A percentile compares a stretch with the other conserved stretches of the same genome.
These are phyloP conservation scores for Geranium brycei DNA, from an alignment of 345 rosid species.

Conservation along the genomic window DNA sequence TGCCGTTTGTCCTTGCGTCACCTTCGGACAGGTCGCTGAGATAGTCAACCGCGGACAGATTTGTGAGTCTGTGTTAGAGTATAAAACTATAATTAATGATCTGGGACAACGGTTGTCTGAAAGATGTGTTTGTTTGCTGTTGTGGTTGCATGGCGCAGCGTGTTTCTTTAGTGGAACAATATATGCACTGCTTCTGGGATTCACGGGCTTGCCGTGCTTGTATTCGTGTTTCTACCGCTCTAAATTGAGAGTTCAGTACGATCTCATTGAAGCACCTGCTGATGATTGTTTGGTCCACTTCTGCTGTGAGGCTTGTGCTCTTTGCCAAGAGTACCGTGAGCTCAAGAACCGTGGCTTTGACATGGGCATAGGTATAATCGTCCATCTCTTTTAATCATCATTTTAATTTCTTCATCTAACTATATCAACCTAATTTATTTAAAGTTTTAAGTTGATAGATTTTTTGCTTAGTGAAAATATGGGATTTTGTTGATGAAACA, in stretches of 20 bases:
- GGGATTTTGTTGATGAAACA: too few species aligned
- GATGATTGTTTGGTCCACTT: conserved; percentile 44
- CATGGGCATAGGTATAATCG: conserved; percentile 36
- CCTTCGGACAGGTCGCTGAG: conserved; percentile 40
- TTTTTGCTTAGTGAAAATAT: too few species aligned
- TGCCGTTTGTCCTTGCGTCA: conserved; percentile 31
- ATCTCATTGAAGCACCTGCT: conserved; percentile 33
- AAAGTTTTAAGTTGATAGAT: too few species aligned
- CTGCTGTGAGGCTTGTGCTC: conserved; percentile 33
- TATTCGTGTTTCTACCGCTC: conserved; percentile 32
- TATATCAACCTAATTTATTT: too few species aligned
- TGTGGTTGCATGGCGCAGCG: conserved; percentile 14
- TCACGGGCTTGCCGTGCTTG: conserved; percentile 24
- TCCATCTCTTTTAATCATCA: not conserved
- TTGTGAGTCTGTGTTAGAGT: conserved; percentile 14
- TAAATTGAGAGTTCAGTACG: conserved; percentile 32
- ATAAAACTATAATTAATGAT: not conserved
- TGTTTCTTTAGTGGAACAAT: conserved; percentile 32
- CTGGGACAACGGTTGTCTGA: not conserved
- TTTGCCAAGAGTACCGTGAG: conserved; percentile 42
- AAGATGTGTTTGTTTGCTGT: not conserved
- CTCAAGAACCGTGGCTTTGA: conserved; percentile 40
- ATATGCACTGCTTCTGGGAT: conserved; percentile 23
- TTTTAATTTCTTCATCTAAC: not conserved
- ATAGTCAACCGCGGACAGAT: conserved; percentile 26